Evolutionary conservation across 805 yeast genomes (phyloP), one percentile per base, ranked within the genome.

Genomic region (Isabelozyma rhagii): DNA sequence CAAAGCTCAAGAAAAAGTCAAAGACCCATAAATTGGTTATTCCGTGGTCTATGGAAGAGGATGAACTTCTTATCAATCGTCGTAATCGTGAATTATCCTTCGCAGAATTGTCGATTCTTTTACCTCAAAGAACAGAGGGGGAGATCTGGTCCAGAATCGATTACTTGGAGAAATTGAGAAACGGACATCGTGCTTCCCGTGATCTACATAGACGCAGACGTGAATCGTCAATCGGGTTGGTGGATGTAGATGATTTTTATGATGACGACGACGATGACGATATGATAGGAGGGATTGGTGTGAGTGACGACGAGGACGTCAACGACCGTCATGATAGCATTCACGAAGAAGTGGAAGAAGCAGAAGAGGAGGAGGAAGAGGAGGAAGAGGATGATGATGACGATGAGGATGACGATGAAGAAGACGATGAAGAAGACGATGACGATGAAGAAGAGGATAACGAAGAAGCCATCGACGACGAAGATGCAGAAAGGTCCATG

Each of bases 101-200:
- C 58, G 86, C 85, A 14, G 97, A 90, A 66, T 70, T 90, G 39
- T 78, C 86, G 13, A 84, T 89, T 34, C 67, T 90, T 47, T 71
- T 90, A 41, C 93, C 94, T 13, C 79, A 78, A 50, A 79, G 89
- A 54, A 76, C 94, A 0, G 91, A 87, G 61, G 74, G 74, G n/a
- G 94, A 89, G 56, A 90, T 90, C 41, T 75, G 80, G 74, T 66
- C 78, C 39, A 74, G 94, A 52, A 79, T 87, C 18, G 80, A 74
- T 45, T 67, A 74, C 46, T 61, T 83, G 39, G 75, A 68, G 51
- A 69, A 65, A 48, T 58, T 70, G 14, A 54, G 71, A 43, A 70
- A 68, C 50, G 75, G 75, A 3, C 64, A 59, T 46, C 53, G 66
- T 17, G 48, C 67, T 6, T 54, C 66, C 14, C 53, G 62, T 6